Conservation (phyloP, 164 flowering plant genomes). For the Magnolia officinalis region DNA sequence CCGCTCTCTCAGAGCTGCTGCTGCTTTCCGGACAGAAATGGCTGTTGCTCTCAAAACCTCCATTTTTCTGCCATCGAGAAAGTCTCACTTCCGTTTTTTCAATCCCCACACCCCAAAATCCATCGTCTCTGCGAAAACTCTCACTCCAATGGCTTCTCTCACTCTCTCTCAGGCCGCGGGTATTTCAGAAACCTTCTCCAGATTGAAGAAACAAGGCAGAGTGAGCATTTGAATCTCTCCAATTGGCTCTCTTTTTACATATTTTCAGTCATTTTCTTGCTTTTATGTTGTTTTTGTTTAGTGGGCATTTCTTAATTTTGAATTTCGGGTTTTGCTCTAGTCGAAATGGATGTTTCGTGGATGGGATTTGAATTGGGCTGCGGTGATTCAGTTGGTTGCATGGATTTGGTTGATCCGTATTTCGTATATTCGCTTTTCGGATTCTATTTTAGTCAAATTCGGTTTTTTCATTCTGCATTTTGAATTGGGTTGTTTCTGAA, state of each 20-base stretch:
- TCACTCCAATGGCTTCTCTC: slow-evolving; percentile 47
- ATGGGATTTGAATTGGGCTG: neutral
- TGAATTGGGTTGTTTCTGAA: neutral
- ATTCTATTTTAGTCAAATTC: neutral
- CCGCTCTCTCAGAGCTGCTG: neutral
- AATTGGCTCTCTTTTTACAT: neutral
- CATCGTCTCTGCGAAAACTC: slow-evolving; percentile 17
- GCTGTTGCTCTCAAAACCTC: slow-evolving; percentile 19
- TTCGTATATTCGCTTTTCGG: neutral
- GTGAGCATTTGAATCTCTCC: slow-evolving; percentile 28
- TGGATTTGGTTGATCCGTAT: neutral
- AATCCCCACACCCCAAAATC: slow-evolving; percentile 4
- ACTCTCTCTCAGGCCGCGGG: slow-evolving; percentile 37
- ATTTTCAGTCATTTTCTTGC: neutral
- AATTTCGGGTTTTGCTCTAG: neutral
- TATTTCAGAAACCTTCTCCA: slow-evolving; percentile 59
- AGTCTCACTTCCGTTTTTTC: slow-evolving; percentile 1
- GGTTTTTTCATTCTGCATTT: neutral
- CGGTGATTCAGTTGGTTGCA: neutral
- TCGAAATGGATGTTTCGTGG: neutral
- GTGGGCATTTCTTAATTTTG: neutral
- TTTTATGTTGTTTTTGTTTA: neutral
- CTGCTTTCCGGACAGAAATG: slow-evolving; percentile 1
- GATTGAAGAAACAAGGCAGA: slow-evolving; percentile 57
- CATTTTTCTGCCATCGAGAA: slow-evolving; percentile 12